A percentile compares a stretch with the other conserved stretches of the same genome.
These are phyloP conservation scores for Mucor piriformis DNA, from an alignment of 371 early-diverging fungal species.

Conservation along the genomic window DNA sequence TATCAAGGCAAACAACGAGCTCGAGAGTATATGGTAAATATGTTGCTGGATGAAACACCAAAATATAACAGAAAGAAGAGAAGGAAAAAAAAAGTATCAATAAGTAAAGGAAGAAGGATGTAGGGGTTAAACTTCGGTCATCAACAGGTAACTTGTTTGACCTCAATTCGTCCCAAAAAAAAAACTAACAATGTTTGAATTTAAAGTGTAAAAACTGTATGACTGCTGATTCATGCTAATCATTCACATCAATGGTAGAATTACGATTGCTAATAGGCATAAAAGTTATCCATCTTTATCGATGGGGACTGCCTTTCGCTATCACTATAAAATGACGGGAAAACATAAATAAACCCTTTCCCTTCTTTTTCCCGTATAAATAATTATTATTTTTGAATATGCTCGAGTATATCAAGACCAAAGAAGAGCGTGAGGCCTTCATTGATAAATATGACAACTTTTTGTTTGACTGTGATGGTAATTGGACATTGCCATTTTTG, in stretches of 20 bases:
- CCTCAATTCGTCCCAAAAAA: too few species aligned
- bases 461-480: conserved; percentile 96
- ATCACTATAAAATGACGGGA: too few species aligned
- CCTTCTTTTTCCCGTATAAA: not conserved
- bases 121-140: not conserved
- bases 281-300: too few species aligned
- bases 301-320: too few species aligned
- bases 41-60: not conserved
- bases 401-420: conserved; percentile 32
- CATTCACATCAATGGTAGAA: too few species aligned
- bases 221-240: too few species aligned
- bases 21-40: not conserved
- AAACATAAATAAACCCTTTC: too few species aligned
- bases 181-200: too few species aligned
- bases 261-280: too few species aligned
- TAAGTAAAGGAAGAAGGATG: not conserved
- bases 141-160: too few species aligned
- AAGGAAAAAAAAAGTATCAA: not conserved
- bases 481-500: not conserved
- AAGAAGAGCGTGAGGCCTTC: conserved; percentile 31
- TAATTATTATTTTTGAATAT: too few species aligned
- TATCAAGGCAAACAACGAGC: not conserved
- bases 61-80: not conserved
- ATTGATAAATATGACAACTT: conserved; percentile 86
- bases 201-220: too few species aligned